Conservation (phyloP, 2,329 filamentous ascomycete species). For the Myriosclerotinia scirpicola region DNA sequence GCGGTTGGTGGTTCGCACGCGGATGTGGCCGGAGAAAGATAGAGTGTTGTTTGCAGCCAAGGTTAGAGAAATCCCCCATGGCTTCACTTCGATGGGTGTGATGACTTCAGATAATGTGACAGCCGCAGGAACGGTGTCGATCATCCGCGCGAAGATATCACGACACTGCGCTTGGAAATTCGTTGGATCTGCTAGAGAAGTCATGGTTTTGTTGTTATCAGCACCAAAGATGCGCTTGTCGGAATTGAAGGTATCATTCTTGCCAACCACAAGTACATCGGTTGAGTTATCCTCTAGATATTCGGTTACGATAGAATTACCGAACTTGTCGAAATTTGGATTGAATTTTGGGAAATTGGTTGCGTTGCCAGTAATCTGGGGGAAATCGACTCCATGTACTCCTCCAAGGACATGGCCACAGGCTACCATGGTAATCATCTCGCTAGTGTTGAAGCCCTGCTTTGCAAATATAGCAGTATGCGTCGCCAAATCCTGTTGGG, state of each 20-base stretch:
- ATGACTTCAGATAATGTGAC: conserved; percentile 54
- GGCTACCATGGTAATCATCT: conserved; percentile 31
- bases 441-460: conserved; percentile 31
- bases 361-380: background rate
- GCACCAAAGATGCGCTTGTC: conserved; percentile 57
- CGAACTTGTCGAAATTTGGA: background rate
- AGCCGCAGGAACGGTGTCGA: conserved; percentile 55
- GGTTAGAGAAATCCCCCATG: background rate
- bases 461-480: conserved; percentile 28
- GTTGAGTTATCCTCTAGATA: conserved; percentile 8
- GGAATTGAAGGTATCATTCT: conserved; percentile 51
- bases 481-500: conserved; percentile 26
- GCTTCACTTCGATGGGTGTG: conserved; percentile 46
- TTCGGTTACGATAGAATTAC: background rate
- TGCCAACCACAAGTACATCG: conserved; percentile 40
- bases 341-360: background rate
- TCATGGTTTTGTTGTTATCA: conserved; percentile 56
- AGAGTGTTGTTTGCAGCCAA: background rate
- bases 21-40: conserved; percentile 1
- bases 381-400: conserved; percentile 27
- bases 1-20: conserved; percentile 5
- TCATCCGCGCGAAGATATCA: conserved; percentile 56
- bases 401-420: conserved; percentile 31
- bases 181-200: conserved; percentile 45
- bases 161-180: conserved; percentile 51